Evolutionary conservation across 768 basidiomycete species (phyloP).

Genomic region (Tylopilus felleus): DNA sequence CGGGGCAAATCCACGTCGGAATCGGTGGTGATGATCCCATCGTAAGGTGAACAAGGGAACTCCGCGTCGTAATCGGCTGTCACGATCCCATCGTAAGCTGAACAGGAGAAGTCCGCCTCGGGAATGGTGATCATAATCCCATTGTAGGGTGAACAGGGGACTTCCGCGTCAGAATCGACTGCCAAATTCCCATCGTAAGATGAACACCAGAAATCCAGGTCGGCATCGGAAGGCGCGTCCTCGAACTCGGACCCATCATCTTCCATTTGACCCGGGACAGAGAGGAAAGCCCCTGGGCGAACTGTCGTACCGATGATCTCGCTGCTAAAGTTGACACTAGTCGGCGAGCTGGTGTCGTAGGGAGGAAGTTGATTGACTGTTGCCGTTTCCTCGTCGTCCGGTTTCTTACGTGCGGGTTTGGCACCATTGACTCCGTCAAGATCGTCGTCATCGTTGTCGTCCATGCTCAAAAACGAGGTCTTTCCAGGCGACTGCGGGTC

Average conservation of each 20-base stretch:
- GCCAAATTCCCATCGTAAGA: not conserved
- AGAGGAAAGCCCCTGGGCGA: conserved; percentile 12
- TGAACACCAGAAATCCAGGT: not conserved
- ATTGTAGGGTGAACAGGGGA: not conserved
- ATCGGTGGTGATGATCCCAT: not conserved
- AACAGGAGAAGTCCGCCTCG: not conserved
- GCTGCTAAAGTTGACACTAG: conserved; percentile 9
- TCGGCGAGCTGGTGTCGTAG: conserved; percentile 9
- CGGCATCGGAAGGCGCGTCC: not conserved
- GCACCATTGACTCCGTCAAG: not conserved
- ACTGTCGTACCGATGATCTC: conserved; percentile 13
- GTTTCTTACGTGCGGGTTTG: not conserved
- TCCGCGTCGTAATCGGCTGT: not conserved
- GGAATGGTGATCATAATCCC: not conserved
- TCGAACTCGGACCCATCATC: not conserved
- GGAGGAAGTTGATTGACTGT: conserved; percentile 3
- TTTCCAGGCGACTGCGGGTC: conserved; percentile 6
- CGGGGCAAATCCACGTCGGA: not conserved
- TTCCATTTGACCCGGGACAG: not conserved
- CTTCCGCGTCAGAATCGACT: not conserved
- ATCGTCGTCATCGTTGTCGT: conserved; percentile 1
- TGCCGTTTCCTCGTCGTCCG: not conserved
- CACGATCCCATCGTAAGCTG: not conserved
- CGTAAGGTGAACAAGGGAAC: not conserved
- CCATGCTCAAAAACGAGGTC: conserved; percentile 15